Base-by-base conservation (phyloP, 371 early-diverging fungal species). In the Capillidium heterosporum region DNA sequence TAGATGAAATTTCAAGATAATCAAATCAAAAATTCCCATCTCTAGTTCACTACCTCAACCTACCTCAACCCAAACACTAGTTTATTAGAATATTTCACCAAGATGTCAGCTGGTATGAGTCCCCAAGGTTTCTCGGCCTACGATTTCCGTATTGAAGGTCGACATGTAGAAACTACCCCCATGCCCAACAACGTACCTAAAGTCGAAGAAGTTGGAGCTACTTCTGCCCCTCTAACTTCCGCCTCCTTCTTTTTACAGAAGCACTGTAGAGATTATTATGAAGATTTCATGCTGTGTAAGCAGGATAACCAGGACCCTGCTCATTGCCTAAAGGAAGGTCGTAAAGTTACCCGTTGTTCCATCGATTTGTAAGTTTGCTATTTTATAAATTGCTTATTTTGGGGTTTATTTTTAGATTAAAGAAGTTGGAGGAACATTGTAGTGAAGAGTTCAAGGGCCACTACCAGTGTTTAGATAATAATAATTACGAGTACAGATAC, bases 261-360 rank as follows among this genome's bases (percentile, higher is more conserved):
- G 52, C 77, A 81, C 65, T 96, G 96, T 82, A 82, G 86, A 68
- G 82, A 80, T 57, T 92, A 87, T 75, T 85, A 81, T 61, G 91
- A 93, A 61, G 96, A 96, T 67, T 96, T 85, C 65, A 89, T 96
- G 88, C 78, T 89, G 51, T 95, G 96, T 79, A 96, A 93, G 75
- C 71, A 76, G 61, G 91, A 92, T 63, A 84, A 76, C 70, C 75
- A 76, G 60, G 84, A 92, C 63, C 96, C 96, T 19, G 73, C 77
- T 58, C 85, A 87, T 61, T 96, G 95, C 65, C 70, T 93, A 58
- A 76, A 78, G 70, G 95, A 94, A 62, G 96, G 96, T 17, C 80
- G 94, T 62, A 87, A 87, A 61, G 95, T 94, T 60, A 96, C 95
- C 32, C 85, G 95, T 21, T 96, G 96, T 65, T 88, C 88, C 28